These are phyloP conservation scores for Penicillium sp. DNA, from an alignment of 2,329 filamentous ascomycete species.

Conservation along the genomic window DNA sequence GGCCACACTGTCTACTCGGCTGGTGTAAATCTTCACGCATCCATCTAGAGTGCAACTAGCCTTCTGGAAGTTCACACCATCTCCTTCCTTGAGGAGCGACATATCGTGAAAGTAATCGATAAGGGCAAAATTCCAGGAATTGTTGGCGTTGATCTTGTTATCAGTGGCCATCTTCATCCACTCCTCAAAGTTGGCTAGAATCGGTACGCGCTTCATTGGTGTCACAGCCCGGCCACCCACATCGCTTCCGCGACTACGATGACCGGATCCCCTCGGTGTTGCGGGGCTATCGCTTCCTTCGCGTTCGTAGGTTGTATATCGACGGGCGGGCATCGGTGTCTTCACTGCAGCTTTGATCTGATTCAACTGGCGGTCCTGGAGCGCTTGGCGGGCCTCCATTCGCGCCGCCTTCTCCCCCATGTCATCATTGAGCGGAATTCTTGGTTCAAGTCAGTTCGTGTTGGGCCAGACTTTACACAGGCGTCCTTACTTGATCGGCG, in stretches of 20 bases:
- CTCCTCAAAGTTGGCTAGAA: conserved; percentile 96
- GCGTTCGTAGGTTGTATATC: conserved; percentile 33
- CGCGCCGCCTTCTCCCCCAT: conserved; percentile 83
- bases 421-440: conserved; percentile 95
- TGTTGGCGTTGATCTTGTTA: conserved; percentile 97
- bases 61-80: conserved; percentile 97
- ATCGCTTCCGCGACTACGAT: conserved; percentile 40
- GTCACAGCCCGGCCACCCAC: conserved; percentile 70
- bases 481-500: conserved; percentile 45
- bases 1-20: conserved; percentile 93
- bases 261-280: conserved; percentile 43
- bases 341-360: conserved; percentile 72
- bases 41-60: conserved; percentile 95
- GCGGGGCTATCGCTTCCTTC: conserved; percentile 43
- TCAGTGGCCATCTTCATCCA: conserved; percentile 99
- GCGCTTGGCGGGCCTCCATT: conserved; percentile 76
- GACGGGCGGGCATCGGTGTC: conserved; percentile 40
- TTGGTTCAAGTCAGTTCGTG: conserved; percentile 34
- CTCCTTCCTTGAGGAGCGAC: conserved; percentile 91
- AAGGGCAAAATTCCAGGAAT: conserved; percentile 99
- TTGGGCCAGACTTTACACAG: neutral
- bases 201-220: conserved; percentile 91
- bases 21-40: conserved; percentile 99
- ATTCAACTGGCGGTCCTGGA: conserved; percentile 86
- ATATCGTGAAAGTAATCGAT: conserved; percentile 99